These are phyloP conservation scores for Talaromyces sp. DNA, from an alignment of 2,329 filamentous ascomycete species.

Conservation along the genomic window DNA sequence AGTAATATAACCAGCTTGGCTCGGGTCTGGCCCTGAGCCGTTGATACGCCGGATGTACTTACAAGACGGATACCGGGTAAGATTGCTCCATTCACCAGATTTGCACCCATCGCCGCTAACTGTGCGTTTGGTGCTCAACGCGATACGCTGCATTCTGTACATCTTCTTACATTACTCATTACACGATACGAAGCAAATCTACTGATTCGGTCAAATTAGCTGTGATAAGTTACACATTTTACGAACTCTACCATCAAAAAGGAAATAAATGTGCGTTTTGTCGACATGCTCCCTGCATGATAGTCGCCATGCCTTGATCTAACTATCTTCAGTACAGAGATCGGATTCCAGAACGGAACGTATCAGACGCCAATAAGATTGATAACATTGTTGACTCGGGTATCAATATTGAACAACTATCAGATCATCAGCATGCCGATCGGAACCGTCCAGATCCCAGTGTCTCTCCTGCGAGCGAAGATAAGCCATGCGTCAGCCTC, in stretches of 20 bases:
- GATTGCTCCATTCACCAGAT: neutral
- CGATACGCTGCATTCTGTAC: neutral
- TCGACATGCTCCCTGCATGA: neutral
- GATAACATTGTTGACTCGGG: neutral
- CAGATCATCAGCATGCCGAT: neutral
- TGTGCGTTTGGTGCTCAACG: neutral
- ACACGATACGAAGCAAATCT: neutral
- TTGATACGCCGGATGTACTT: neutral
- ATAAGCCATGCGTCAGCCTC: neutral
- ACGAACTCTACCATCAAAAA: neutral
- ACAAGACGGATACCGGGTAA: neutral
- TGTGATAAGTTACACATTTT: neutral
- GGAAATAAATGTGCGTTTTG: neutral
- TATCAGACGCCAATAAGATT: slow-evolving; percentile 3
- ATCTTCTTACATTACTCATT: neutral
- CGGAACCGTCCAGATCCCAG: neutral
- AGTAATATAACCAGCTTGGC: slow-evolving; percentile 8
- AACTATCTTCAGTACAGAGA: neutral
- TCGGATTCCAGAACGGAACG: neutral
- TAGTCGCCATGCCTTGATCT: neutral
- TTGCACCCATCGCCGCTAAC: neutral
- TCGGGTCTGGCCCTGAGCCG: slow-evolving; percentile 4
- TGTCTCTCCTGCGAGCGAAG: neutral
- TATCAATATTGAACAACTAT: neutral
- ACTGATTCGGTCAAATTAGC: neutral